Conservation (phyloP, 345 rosid species). For the Pugionium cornutum region DNA sequence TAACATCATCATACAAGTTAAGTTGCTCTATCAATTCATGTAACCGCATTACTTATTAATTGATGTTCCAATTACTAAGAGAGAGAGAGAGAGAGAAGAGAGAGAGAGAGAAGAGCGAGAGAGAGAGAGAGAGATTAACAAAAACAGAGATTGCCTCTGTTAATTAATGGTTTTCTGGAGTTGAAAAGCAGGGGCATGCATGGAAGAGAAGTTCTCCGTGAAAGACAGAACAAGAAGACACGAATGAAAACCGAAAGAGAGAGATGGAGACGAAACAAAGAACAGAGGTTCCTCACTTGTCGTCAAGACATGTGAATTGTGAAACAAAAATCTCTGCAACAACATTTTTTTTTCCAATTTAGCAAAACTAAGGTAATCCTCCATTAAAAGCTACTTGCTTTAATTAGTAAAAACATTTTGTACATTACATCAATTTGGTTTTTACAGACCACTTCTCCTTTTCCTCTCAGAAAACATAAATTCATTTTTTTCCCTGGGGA, state of each 20-base stretch:
- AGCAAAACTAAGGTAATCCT: constrained; percentile 28
- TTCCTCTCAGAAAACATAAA: constrained; percentile 29
- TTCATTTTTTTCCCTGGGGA: constrained; percentile 46
- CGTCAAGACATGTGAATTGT: constrained; percentile 3
- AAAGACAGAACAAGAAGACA: constrained; percentile 34
- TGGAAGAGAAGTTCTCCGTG: constrained; percentile 19
- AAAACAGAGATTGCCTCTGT: constrained; percentile 32
- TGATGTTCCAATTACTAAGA: too few relatives aligned
- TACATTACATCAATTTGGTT: constrained; percentile 24
- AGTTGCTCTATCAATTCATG: too few relatives aligned
- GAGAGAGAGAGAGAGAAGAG: too few relatives aligned
- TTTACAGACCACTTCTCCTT: not conserved
- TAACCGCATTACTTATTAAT: too few relatives aligned
- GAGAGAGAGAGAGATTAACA: not conserved
- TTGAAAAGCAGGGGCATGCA: constrained; percentile 32
- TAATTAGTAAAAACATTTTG: constrained; percentile 32
- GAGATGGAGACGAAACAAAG: constrained; percentile 32
- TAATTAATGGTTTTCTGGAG: constrained; percentile 23
- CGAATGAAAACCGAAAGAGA: constrained; percentile 1
- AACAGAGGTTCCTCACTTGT: constrained; percentile 29
- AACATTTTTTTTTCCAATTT: constrained; percentile 3
- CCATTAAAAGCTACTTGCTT: constrained; percentile 16
- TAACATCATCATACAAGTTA: constrained; percentile 20
- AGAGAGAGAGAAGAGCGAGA: too few relatives aligned
- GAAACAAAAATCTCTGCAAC: constrained; percentile 31